Percentiles rank a stretch among this genome's conserved stretches.
phyloP scores from a whole-genome alignment of 768 basidiomycete species.

The Nidularia pulvinata region DNA sequence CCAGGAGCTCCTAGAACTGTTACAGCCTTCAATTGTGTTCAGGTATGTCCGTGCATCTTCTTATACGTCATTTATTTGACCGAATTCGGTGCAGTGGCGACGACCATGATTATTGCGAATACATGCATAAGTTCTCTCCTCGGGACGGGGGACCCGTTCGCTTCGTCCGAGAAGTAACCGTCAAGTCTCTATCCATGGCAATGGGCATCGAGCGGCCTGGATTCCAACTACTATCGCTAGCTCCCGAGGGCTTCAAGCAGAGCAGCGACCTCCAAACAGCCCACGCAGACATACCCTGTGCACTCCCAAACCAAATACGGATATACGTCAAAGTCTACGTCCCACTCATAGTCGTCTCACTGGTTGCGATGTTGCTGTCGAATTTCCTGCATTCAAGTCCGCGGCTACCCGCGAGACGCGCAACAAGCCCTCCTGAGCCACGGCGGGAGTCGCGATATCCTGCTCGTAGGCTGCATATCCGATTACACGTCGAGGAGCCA shows the following conservation, averaged over 20 bases:
- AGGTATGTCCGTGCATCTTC: slow-evolving; percentile 45
- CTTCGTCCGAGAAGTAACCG: slow-evolving; percentile 70
- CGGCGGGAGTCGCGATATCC: background rate
- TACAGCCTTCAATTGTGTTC: slow-evolving; percentile 72
- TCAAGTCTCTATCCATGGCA: slow-evolving; percentile 90
- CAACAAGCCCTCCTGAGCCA: background rate
- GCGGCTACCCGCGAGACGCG: slow-evolving; percentile 1
- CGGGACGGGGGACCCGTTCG: slow-evolving; percentile 10
- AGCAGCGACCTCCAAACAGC: slow-evolving; percentile 11
- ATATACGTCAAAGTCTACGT: slow-evolving; percentile 78
- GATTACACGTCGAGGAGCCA: background rate
- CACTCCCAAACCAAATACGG: slow-evolving; percentile 82
- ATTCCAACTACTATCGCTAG: slow-evolving; percentile 86
- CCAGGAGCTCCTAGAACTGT: slow-evolving; percentile 58
- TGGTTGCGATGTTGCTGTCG: slow-evolving; percentile 39
- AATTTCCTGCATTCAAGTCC: slow-evolving; percentile 15
- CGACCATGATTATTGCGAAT: slow-evolving; percentile 95
- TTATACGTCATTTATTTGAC: too few relatives aligned
- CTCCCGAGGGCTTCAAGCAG: slow-evolving; percentile 21
- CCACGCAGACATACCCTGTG: slow-evolving; percentile 63
- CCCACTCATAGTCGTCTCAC: slow-evolving; percentile 62
- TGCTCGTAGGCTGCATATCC: background rate
- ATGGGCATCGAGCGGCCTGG: slow-evolving; percentile 87
- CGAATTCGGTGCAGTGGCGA: slow-evolving; percentile 90
- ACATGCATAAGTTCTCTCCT: slow-evolving; percentile 40